Evolutionary conservation across 352 stramenopile genomes (phyloP).

Genomic region (Bremia lactucae): DNA sequence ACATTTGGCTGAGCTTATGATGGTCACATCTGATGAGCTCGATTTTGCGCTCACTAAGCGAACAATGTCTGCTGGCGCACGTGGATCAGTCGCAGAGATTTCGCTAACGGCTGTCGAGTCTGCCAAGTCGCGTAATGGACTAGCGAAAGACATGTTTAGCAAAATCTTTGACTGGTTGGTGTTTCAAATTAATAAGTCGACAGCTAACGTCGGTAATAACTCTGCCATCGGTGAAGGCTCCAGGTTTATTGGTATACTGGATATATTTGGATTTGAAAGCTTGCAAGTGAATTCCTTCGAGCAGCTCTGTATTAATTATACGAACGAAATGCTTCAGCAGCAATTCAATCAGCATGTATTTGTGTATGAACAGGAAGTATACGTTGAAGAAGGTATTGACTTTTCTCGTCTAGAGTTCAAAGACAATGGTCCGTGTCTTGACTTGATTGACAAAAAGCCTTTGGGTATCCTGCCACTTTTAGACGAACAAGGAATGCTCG

Average conservation of each 20-base stretch:
- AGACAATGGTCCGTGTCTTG: conserved; percentile 89
- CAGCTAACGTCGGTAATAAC: conserved; percentile 44
- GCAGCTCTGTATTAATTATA: conserved; percentile 95
- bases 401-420: conserved; percentile 88
- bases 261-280: conserved; percentile 97
- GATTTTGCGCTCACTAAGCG: conserved; percentile 85
- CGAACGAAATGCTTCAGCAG: conserved; percentile 93
- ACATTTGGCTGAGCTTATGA: conserved; percentile 74
- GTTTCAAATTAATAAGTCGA: conserved; percentile 86
- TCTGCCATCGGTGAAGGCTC: conserved; percentile 17
- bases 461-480: conserved; percentile 89
- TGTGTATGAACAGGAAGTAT: conserved; percentile 95
- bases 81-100: conserved; percentile 81
- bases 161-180: conserved; percentile 97
- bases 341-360: conserved; percentile 95
- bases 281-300: conserved; percentile 91
- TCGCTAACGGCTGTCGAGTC: conserved; percentile 71
- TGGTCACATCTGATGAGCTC: conserved; percentile 72
- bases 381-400: conserved; percentile 93
- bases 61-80: conserved; percentile 79
- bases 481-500: conserved; percentile 93
- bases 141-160: conserved; percentile 93
- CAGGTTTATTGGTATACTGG: conserved; percentile 91
- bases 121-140: conserved; percentile 87
- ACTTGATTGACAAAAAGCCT: conserved; percentile 90